phyloP scores from a whole-genome alignment of 148 eudicot genomes.

The Heliamphora exappendiculata region DNA sequence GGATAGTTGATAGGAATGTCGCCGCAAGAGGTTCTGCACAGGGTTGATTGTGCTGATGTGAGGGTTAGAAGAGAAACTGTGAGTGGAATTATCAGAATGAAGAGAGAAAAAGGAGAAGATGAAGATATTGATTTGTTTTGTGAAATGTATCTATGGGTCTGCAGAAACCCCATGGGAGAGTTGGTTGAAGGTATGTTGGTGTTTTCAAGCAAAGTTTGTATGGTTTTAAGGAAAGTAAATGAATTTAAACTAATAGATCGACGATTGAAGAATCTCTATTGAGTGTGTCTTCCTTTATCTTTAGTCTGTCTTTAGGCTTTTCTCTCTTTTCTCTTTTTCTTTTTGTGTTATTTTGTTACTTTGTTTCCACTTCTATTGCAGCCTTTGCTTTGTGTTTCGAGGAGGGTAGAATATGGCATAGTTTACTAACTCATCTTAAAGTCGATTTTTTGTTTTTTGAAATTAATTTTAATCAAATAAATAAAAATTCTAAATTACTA shows the following conservation, averaged over 20 bases:
- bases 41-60: constrained; percentile 42
- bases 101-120: constrained; percentile 5
- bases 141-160: neutral
- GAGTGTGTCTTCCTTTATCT: neutral
- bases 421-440: too few relatives aligned
- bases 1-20: constrained; percentile 72
- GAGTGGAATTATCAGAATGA: constrained; percentile 7
- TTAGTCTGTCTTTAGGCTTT: neutral
- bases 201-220: neutral
- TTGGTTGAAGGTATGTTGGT: neutral
- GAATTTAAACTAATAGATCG: neutral
- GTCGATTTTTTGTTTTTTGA: too few relatives aligned
- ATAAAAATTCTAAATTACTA: too few relatives aligned
- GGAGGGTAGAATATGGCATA: neutral
- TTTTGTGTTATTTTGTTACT: neutral
- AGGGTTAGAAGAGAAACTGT: constrained; percentile 11
- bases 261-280: constrained; percentile 4
- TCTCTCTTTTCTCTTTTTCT: neutral
- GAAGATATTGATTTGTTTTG: neutral
- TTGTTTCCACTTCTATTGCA: neutral
- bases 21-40: constrained; percentile 67
- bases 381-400: constrained; percentile 11
- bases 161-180: constrained; percentile 5
- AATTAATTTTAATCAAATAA: too few relatives aligned
- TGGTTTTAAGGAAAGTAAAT: neutral